Percentiles rank a stretch among this genome's conserved stretches.
Evolutionary conservation across 2,329 filamentous ascomycete genomes (phyloP).

Genomic region (Ascochyta fabae): DNA sequence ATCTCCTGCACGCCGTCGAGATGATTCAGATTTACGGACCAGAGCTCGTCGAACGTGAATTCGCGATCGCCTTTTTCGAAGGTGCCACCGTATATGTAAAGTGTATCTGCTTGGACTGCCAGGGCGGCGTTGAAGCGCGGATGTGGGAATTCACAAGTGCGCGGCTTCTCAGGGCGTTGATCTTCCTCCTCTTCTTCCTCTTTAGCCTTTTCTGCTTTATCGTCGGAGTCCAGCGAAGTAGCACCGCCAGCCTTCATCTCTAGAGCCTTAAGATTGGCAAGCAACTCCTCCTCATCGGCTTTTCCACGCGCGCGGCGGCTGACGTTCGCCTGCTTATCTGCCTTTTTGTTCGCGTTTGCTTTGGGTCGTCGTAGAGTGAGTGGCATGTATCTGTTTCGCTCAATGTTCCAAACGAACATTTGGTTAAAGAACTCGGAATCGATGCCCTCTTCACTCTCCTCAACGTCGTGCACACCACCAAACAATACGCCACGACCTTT

Average conservation of each 20-base stretch:
- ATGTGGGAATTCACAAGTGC: slow-evolving; percentile 84
- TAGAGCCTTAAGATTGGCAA: slow-evolving; percentile 84
- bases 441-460: slow-evolving; percentile 90
- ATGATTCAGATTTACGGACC: slow-evolving; percentile 91
- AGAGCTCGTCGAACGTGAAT: slow-evolving; percentile 94
- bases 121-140: slow-evolving; percentile 89
- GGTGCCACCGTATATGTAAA: slow-evolving; percentile 95
- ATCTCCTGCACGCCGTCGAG: slow-evolving; percentile 93
- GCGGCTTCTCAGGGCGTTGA: slow-evolving; percentile 60
- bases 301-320: slow-evolving; percentile 72
- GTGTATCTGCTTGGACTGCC: slow-evolving; percentile 86
- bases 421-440: slow-evolving; percentile 97
- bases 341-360: slow-evolving; percentile 66
- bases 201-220: slow-evolving; percentile 38
- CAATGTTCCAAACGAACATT: slow-evolving; percentile 91
- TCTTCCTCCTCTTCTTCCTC: slow-evolving; percentile 57
- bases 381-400: slow-evolving; percentile 93
- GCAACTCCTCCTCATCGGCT: slow-evolving; percentile 88
- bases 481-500: slow-evolving; percentile 92
- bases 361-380: slow-evolving; percentile 78
- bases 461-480: slow-evolving; percentile 92
- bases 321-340: slow-evolving; percentile 46
- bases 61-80: slow-evolving; percentile 95
- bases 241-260: slow-evolving; percentile 74
- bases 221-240: slow-evolving; percentile 47